These are phyloP conservation scores for Odontarrhena argentea DNA, from an alignment of 345 rosid species.

Conservation along the genomic window DNA sequence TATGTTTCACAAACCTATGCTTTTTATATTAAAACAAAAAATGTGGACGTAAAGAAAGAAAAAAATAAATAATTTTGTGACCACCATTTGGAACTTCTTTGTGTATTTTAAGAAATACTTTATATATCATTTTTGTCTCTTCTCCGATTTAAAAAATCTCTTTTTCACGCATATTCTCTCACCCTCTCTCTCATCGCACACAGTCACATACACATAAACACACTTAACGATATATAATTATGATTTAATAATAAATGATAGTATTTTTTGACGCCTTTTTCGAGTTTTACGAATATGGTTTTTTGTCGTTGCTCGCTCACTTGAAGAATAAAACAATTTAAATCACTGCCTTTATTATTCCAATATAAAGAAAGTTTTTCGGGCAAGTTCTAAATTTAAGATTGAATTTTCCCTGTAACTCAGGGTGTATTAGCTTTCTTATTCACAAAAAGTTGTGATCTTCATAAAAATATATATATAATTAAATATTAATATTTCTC, in stretches of 20 bases:
- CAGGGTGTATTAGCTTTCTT: constrained; percentile 35
- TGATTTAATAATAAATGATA: constrained; percentile 15
- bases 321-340: constrained; percentile 1
- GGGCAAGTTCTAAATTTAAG: constrained; percentile 24
- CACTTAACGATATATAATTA: constrained; percentile 8
- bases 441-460: constrained; percentile 22
- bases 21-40: neutral
- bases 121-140: constrained; percentile 34
- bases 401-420: constrained; percentile 37
- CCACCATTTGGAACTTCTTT: constrained; percentile 15
- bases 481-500: neutral
- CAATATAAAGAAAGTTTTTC: constrained; percentile 12
- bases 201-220: constrained; percentile 16
- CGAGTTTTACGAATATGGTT: constrained; percentile 33
- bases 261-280: constrained; percentile 26
- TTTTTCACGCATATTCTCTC: constrained; percentile 26
- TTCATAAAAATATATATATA: neutral
- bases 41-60: no score
- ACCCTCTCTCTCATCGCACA: neutral
- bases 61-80: neutral
- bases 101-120: constrained; percentile 10
- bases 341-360: constrained; percentile 17
- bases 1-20: constrained; percentile 4
- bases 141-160: constrained; percentile 34
- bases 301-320: constrained; percentile 38